Percentiles rank a stretch among this genome's conserved stretches.
phyloP scores from a whole-genome alignment of 768 basidiomycete genomes.

The Clitopilus passeckerianus region DNA sequence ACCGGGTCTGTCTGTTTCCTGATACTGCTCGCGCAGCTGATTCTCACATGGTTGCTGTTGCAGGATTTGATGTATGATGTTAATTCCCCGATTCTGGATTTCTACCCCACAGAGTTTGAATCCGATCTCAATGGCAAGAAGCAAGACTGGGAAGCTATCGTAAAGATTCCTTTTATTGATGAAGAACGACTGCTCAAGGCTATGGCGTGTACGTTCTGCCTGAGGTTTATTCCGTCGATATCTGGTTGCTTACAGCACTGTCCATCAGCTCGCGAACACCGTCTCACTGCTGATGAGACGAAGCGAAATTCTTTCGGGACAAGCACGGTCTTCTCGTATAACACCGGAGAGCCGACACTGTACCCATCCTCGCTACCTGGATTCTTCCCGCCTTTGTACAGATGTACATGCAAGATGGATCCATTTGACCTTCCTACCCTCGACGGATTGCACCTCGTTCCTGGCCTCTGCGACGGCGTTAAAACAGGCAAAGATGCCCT shows the following conservation, averaged over 20 bases:
- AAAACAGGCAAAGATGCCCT: conserved; percentile 80
- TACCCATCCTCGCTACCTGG: conserved; percentile 94
- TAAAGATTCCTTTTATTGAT: conserved; percentile 98
- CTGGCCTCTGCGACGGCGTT: conserved; percentile 87
- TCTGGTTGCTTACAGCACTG: background rate
- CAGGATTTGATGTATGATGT: conserved; percentile 88
- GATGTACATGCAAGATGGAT: conserved; percentile 76
- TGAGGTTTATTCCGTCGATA: background rate
- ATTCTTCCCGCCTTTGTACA: conserved; percentile 86
- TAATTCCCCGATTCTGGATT: conserved; percentile 86
- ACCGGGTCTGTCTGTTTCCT: conserved; percentile 49
- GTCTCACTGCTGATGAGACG: conserved; percentile 71
- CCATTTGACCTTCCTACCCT: conserved; percentile 87
- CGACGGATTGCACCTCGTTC: conserved; percentile 76
- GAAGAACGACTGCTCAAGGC: conserved; percentile 71
- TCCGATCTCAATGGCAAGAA: conserved; percentile 97
- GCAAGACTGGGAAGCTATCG: conserved; percentile 97
- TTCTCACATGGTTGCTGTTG: conserved; percentile 28
- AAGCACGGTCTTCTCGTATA: conserved; percentile 76
- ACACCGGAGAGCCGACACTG: conserved; percentile 50
- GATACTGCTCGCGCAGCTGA: background rate
- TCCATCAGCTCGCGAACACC: conserved; percentile 65
- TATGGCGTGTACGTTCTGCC: conserved; percentile 63
- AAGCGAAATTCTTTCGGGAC: conserved; percentile 73
- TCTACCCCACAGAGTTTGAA: conserved; percentile 91